Base-by-base conservation (phyloP, 2,329 filamentous ascomycete species). In the Graphilbum sp. region DNA sequence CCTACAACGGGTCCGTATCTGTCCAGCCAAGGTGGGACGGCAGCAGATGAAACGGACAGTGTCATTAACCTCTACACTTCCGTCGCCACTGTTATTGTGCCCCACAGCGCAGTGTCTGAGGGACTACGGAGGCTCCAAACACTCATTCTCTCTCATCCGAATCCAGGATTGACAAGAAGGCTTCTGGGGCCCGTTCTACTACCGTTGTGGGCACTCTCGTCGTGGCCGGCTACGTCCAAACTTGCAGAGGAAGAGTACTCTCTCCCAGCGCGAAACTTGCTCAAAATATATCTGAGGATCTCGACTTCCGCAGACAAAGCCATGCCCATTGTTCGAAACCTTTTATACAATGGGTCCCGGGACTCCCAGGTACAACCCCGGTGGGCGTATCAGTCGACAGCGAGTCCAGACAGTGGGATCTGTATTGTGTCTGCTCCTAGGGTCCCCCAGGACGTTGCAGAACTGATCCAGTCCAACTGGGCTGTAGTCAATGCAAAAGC, bases 81-180 rank as follows among this genome's bases (percentile, higher is more conserved):
- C 27, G 43, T 36, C 0, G 30, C 29, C 7, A 52, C 41, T 13
- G 51, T 67, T 0, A 43, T 79, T 10, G 64, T 75, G 15, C 44
- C 57, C 6, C 54, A 66, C 4, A 48, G 57, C 2, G 56, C 66
- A 2, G 53, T 83, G 5, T 56, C 60, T 16, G 52, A 52, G 25
- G 66, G 72, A 2, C 50, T 84, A 3, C 60, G 57, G 24, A 64
- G 76, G 15, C 52, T 84, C 1, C 62, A 61, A 27, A 60, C 64
- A 1, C 54, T 84, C 2, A 51, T 75, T 2, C 59, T 69, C 17
- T 77, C 75, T 0, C 78, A 79, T 48, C 75, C 76, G 0, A 77
- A 80, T 39, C 72, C 76, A 0, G 75, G 75, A 0, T 55, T 83
- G 10, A 69, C 74, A 33, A 74, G 66, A 44, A 62, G 79, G 36